These are phyloP conservation scores for Phytophthora fragariae DNA, from an alignment of 352 stramenopile species.

Conservation along the genomic window DNA sequence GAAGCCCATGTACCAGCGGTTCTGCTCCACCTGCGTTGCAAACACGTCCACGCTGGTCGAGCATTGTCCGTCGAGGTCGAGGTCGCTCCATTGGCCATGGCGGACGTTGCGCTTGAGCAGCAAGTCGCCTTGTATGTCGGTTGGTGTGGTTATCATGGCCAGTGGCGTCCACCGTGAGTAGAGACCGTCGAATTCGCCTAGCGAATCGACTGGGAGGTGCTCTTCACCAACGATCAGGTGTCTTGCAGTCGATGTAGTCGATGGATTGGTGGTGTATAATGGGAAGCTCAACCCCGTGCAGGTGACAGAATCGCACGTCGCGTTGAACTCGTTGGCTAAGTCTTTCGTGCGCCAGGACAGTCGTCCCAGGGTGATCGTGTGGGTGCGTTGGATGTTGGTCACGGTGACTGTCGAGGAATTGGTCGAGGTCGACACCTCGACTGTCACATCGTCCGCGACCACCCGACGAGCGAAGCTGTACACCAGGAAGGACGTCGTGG, in stretches of 20 bases:
- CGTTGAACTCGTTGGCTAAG: conserved; percentile 52
- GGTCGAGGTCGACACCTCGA: conserved; percentile 20
- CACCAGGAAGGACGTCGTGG: conserved; percentile 54
- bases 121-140: conserved; percentile 45
- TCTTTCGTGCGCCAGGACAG: conserved; percentile 49
- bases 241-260: conserved; percentile 8
- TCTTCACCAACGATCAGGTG: conserved; percentile 52
- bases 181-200: conserved; percentile 49
- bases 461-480: conserved; percentile 54
- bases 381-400: conserved; percentile 49
- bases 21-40: conserved; percentile 43
- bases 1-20: conserved; percentile 54
- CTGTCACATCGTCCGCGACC: conserved; percentile 41
- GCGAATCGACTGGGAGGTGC: conserved; percentile 38
- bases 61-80: conserved; percentile 37
- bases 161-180: conserved; percentile 52
- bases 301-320: conserved; percentile 30
- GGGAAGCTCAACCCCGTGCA: conserved; percentile 52
- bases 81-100: conserved; percentile 22
- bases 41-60: conserved; percentile 53
- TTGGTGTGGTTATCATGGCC: conserved; percentile 42
- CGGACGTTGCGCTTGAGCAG: conserved; percentile 42
- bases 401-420: conserved; percentile 33
- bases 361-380: conserved; percentile 56
- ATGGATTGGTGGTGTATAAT: conserved; percentile 28